Conservation (phyloP, 108 stramenopile species). For the Cyclotella atomus region DNA sequence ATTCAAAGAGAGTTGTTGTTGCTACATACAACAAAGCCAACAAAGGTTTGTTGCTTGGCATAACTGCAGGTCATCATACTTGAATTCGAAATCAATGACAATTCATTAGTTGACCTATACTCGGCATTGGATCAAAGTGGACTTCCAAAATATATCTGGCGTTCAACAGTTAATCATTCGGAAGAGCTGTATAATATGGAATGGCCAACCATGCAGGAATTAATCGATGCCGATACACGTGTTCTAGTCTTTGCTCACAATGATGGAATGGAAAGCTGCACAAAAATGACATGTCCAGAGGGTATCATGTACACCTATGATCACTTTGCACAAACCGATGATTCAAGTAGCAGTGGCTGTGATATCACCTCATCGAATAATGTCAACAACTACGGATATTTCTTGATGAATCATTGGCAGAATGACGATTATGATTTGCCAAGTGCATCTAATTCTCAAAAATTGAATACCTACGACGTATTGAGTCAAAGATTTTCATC, state of each 20-base stretch:
- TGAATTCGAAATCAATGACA: conserved; percentile 60
- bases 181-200: neutral
- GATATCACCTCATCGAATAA: conserved; percentile 6
- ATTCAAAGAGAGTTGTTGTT: too few species aligned
- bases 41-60: too few species aligned
- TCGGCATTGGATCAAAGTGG: conserved; percentile 25
- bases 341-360: conserved; percentile 1
- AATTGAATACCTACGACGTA: conserved; percentile 43
- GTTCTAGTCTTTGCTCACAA: conserved; percentile 28
- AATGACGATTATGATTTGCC: conserved; percentile 38
- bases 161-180: neutral
- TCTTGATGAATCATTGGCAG: conserved; percentile 66
- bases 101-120: conserved; percentile 14
- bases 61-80: conserved; percentile 65
- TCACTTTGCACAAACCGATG: conserved; percentile 13
- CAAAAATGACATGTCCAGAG: conserved; percentile 18
- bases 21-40: too few species aligned
- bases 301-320: conserved; percentile 36
- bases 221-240: conserved; percentile 24
- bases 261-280: conserved; percentile 33
- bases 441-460: conserved; percentile 18
- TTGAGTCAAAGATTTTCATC: conserved; percentile 38
- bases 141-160: conserved; percentile 19
- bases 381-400: conserved; percentile 34
- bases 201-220: conserved; percentile 45